Evolutionary conservation across 345 rosid species (phyloP).

Genomic region (Clausena lansium): DNA sequence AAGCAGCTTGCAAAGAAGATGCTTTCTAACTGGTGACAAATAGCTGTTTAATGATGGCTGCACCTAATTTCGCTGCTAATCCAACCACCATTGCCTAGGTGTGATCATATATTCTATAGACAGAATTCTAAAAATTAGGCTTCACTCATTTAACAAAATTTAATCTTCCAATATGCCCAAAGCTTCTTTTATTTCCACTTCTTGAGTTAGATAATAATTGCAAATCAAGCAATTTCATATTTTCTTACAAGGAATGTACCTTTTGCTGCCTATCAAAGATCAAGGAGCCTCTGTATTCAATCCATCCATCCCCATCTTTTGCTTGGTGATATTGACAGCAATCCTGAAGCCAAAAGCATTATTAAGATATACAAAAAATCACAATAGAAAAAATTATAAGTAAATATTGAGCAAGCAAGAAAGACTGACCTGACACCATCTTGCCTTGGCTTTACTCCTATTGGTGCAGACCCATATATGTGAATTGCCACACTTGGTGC

Average conservation of each 20-base stretch:
- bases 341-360: conserved; percentile 51
- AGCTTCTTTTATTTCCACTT: neutral
- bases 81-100: neutral
- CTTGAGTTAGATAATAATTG: neutral
- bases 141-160: neutral
- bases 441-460: conserved; percentile 77
- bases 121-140: neutral
- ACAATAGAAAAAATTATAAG: neutral
- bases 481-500: conserved; percentile 88
- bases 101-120: neutral
- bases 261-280: conserved; percentile 74
- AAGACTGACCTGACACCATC: conserved; percentile 93
- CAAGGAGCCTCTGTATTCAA: conserved; percentile 91
- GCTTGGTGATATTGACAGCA: conserved; percentile 97
- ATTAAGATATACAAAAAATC: conserved; percentile 12
- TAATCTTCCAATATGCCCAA: neutral
- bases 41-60: neutral
- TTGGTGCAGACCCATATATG: conserved; percentile 97
- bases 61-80: neutral
- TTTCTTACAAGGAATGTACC: conserved; percentile 34
- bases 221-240: neutral
- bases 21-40: neutral
- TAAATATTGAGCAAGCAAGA: neutral
- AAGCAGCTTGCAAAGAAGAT: neutral
- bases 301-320: conserved; percentile 99